Evolutionary conservation across 192 early-diverging fungal genomes (phyloP), one percentile per base, ranked within the genome.

Genomic region (Mortierella alpina): DNA sequence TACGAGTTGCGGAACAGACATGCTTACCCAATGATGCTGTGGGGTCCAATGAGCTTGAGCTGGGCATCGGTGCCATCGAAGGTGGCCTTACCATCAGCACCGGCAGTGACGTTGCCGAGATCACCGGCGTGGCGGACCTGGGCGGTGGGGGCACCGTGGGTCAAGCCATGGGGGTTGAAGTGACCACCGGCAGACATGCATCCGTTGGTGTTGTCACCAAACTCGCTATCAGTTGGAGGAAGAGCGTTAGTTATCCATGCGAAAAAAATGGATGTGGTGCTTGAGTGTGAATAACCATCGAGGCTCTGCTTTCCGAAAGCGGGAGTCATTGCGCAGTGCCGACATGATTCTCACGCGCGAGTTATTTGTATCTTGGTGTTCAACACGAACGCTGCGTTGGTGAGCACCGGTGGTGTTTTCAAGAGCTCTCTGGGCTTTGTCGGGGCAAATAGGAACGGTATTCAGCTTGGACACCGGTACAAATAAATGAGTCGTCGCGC

Each of bases 121-220:
- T 98, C 96, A 71, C 96, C 96, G 40, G 90, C 90, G 86, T 98
- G 96, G 59, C 95, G 92, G 41, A 86, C 65, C 59, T 83, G 75
- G 77, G 84, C 91, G 1, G 63, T 62, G 58, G 92, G 93, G 46
- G 91, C 94, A 67, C 96, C 95, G 88, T 97, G 96, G 14, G 88
- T 92, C 74, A 88, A 75, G 47, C 82, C 82, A 78, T 82, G 66
- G 67, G 96, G 96, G 88, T 97, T 97, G 84, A 90, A 96, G 89
- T 97, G 96, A 62, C 82, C 73, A 63, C 95, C 95, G 23, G 95
- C 92, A 48, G 93, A 94, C n/a, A 86, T 91, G 86, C 95, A 97
- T 58, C 96, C 91, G 80, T 91, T 90, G 82, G 91, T 92, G 84
- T 92, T 92, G 83, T 92, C 91, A 67, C 92, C 92, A 55, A 92